Percentiles rank a stretch among this genome's conserved stretches.
These are phyloP conservation scores for Aspergillus puulaauensis DNA, from an alignment of 2,329 filamentous ascomycete species.

Conservation along the genomic window DNA sequence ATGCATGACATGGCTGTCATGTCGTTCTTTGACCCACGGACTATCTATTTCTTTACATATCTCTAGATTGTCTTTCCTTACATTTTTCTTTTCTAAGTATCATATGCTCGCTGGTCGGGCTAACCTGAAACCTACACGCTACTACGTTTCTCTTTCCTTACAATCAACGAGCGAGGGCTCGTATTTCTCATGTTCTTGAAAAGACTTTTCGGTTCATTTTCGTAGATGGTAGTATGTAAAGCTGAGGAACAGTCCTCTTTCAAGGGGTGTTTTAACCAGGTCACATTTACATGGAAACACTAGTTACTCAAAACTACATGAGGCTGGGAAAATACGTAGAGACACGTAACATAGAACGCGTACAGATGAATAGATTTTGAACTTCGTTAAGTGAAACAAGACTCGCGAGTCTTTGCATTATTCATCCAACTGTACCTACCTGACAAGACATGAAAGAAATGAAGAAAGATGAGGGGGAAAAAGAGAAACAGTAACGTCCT, in stretches of 20 bases:
- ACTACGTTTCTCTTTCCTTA: not conserved
- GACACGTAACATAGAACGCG: not conserved
- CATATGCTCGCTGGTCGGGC: not conserved
- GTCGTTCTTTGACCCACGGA: not conserved
- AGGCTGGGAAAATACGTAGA: not conserved
- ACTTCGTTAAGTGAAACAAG: slow-evolving; percentile 3
- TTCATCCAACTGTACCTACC: slow-evolving; percentile 11
- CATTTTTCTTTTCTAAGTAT: not conserved
- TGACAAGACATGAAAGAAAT: not conserved
- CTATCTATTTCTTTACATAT: not conserved
- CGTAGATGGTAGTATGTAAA: too few species aligned
- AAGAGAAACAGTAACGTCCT: slow-evolving; percentile 6
- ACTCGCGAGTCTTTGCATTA: slow-evolving; percentile 4
- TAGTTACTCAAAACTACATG: not conserved
- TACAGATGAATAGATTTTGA: not conserved
- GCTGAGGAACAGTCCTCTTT: too few species aligned
- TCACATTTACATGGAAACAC: not conserved
- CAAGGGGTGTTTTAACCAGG: too few species aligned
- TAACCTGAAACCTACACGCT: not conserved
- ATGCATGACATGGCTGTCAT: not conserved
- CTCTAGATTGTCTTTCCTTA: not conserved
- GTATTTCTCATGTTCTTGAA: not conserved
- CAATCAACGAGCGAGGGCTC: not conserved
- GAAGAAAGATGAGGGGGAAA: not conserved
- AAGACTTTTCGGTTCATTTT: too few species aligned